Base-by-base conservation (phyloP, 129 eudicot species). In the Heracleum sosnowskyi region DNA sequence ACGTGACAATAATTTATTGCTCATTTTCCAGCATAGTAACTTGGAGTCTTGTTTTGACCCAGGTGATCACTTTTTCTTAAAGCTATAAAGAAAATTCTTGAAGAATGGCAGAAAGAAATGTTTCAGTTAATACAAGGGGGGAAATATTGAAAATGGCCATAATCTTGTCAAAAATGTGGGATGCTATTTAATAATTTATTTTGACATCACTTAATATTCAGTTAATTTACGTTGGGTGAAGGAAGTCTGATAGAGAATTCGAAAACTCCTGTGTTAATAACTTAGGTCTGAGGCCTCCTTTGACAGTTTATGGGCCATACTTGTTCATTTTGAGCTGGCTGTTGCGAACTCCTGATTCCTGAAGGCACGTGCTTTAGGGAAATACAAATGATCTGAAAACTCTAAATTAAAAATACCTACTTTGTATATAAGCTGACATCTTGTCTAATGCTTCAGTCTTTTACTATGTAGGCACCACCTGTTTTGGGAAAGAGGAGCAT, bases 401-500 rank as follows among this genome's bases (percentile, higher is more conserved):
- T 42, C 53, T 69, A 15, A 28, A 18, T 76, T 70, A 22, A 15
- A 37, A 62, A 31, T 69, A 69, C 44, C 5, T 71, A 34, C 75
- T 64, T 74, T 28, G 20, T 33, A 81, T 31, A 5, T 75, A 64
- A 76, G 69, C 36, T 83, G 35, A 22, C 28, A 73, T 37, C 68
- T 62, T 80, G 26, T 11, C 26, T 29, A 22, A 64, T 46, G 28
- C 36, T 76, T n/a, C 20, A 46, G 37, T 77, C 11, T 76, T 8
- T 44, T 31, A 64, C 49, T 68, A 75, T 86, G 69, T 84, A 95
- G 98, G 97, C 90, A 84, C 97, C 98, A 62, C 98, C 98, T 79
- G 91, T 90, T 87, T 90, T 95, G 64, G 92, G 94, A 81, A 95
- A 95, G 88, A 89, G 84, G 77, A 90, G 96, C 83, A 88, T 95